A percentile compares a stretch with the other conserved stretches of the same genome.
These are phyloP conservation scores for Thamnidium elegans DNA, from an alignment of 192 early-diverging fungal species.

Conservation along the genomic window DNA sequence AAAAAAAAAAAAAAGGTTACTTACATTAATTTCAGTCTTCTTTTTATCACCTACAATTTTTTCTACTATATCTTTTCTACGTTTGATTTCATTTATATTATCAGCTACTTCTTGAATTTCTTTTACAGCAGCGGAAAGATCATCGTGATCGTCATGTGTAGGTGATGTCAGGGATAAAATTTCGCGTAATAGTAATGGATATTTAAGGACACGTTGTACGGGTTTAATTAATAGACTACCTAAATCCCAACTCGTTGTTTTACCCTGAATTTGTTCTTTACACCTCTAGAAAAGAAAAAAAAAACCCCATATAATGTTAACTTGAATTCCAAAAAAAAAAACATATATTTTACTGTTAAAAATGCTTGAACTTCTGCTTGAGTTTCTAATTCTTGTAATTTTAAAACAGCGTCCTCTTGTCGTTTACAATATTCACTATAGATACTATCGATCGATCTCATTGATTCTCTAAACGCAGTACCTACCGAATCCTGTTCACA, in stretches of 20 bases:
- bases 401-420: constrained; percentile 61
- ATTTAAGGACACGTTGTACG: constrained; percentile 90
- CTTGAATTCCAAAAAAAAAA: constrained; percentile 4
- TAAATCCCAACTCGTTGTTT: constrained; percentile 88
- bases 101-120: constrained; percentile 65
- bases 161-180: constrained; percentile 42
- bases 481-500: constrained; percentile 42
- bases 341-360: constrained; percentile 20
- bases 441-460: constrained; percentile 15
- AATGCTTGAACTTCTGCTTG: constrained; percentile 37
- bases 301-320: too few species aligned
- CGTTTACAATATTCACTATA: constrained; percentile 74
- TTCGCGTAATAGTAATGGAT: constrained; percentile 71
- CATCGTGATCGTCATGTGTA: constrained; percentile 52
- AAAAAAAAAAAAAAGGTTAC: too few species aligned
- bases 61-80: constrained; percentile 77
- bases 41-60: constrained; percentile 75
- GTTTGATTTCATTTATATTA: constrained; percentile 80
- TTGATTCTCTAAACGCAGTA: constrained; percentile 43
- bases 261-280: constrained; percentile 58
- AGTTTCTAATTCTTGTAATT: constrained; percentile 58
- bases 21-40: constrained; percentile 63
- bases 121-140: constrained; percentile 42
- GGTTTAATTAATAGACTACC: constrained; percentile 88
- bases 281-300: constrained; percentile 37